Percentiles rank a stretch among this genome's conserved stretches.
Conservation (phyloP, 2,329 filamentous ascomycete species). For the Harringtonia lauricola region DNA sequence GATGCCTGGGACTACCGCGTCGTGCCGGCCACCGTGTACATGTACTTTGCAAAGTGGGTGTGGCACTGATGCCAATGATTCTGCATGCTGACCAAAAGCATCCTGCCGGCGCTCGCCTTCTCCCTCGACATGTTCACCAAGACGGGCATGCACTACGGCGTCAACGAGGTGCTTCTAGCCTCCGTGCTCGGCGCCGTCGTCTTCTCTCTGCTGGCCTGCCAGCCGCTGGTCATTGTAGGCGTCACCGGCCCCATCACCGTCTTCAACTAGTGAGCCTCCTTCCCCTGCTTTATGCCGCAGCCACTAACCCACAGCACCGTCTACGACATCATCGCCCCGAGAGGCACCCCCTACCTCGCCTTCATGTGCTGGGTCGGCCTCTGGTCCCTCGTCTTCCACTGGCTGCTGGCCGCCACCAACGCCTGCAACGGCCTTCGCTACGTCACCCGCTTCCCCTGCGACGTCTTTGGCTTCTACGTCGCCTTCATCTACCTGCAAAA, state of each 20-base stretch:
- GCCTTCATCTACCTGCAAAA: constrained; percentile 89
- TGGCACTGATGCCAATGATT: not conserved
- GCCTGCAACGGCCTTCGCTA: constrained; percentile 82
- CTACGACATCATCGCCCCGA: constrained; percentile 73
- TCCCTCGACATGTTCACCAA: constrained; percentile 90
- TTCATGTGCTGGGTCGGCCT: constrained; percentile 92
- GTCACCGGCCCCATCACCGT: constrained; percentile 88
- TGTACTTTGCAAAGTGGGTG: constrained; percentile 85
- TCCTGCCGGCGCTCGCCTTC: constrained; percentile 77
- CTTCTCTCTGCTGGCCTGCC: constrained; percentile 68
- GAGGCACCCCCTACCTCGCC: constrained; percentile 69
- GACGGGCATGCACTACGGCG: constrained; percentile 73
- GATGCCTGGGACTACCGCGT: constrained; percentile 90
- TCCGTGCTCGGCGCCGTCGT: constrained; percentile 76
- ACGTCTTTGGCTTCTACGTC: constrained; percentile 91
- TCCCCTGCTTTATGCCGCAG: not conserved
- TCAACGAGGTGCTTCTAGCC: constrained; percentile 82
- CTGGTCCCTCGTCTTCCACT: constrained; percentile 80
- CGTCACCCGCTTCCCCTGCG: constrained; percentile 83
- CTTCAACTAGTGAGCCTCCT: constrained; percentile 61
- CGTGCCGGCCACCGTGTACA: constrained; percentile 77
- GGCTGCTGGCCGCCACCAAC: constrained; percentile 73
- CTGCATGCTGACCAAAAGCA: constrained; percentile 37
- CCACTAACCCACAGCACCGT: constrained; percentile 46
- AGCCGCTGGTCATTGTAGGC: constrained; percentile 82